Base-by-base conservation (phyloP, 2,329 filamentous ascomycete species). In the Talaromyces marneffei region DNA sequence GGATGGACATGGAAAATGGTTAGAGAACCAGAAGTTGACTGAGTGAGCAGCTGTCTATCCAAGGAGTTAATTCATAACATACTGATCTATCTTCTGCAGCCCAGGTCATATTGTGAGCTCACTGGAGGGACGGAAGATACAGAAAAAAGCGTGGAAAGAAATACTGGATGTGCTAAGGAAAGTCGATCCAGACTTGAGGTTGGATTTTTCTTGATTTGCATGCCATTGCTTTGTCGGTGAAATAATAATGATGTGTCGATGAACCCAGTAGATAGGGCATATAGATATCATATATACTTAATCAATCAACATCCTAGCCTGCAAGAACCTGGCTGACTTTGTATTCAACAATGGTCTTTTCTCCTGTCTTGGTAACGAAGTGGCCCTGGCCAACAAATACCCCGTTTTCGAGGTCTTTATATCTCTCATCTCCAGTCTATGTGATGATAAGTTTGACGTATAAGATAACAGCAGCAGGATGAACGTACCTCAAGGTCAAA, bases 351-450 rank as follows among this genome's bases (percentile, higher is more conserved):
- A 75, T 66, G 4, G 72, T 57, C 0, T 69, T 68, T 64, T 75
- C 71, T 18, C 69, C 76, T 62, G 71, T 68, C 63, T 75, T 70
- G 20, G 72, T 65, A n/a, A 69, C 66, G 66, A 79, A 78, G 9
- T 71, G 73, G 12, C 76, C 77, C 37, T 74, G 67, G 3, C 69
- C 77, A 27, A 78, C 75, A 60, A 77, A 79, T 2, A 77, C 68
- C 2, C 70, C 66, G 53, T 68, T 71, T 60, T 79, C 77, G 7
- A 79, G 71, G 6, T 68, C 69, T 64, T 78, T 77, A 64, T 78
- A 75, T 57, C 71, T 69, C 59, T 73, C 71, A 50, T 75, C 70
- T n/a, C 76, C 77, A 12, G 77, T 78, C 71, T 77, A 60, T 16
- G 23, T 6, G 3, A 62, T 46, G 33, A 27, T 52, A 12, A 52